Evolutionary conservation across 2,329 filamentous ascomycete genomes (phyloP).

Genomic region (Metarhizium brunneum): DNA sequence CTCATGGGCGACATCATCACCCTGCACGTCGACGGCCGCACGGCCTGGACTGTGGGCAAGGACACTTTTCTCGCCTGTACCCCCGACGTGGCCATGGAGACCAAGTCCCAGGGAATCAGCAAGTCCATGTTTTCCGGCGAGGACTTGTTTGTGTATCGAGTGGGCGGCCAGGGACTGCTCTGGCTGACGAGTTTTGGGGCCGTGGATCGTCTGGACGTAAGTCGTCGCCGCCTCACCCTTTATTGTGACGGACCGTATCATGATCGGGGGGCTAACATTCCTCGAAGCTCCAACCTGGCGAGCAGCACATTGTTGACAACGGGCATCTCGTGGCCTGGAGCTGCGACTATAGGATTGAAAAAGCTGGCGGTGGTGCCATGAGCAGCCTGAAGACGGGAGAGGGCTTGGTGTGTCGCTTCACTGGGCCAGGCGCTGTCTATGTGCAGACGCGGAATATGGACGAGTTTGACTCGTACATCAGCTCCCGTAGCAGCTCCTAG

Average conservation of each 20-base stretch:
- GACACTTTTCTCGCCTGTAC: conserved; percentile 13
- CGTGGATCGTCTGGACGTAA: conserved; percentile 13
- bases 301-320: conserved; percentile 14
- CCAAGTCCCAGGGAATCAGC: conserved; percentile 12
- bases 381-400: conserved; percentile 12
- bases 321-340: conserved; percentile 15
- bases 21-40: conserved; percentile 9
- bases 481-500: background rate
- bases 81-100: conserved; percentile 9
- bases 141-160: conserved; percentile 12
- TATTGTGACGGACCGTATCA: too few relatives aligned
- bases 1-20: conserved; percentile 13
- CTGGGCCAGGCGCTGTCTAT: conserved; percentile 10
- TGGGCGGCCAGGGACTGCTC: conserved; percentile 9
- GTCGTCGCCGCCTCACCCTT: background rate
- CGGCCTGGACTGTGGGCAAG: conserved; percentile 11
- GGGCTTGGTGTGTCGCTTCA: conserved; percentile 13
- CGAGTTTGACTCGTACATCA: conserved; percentile 6
- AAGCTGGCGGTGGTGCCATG: conserved; percentile 12
- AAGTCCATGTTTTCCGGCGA: conserved; percentile 14
- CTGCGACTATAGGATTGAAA: conserved; percentile 14
- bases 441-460: conserved; percentile 12
- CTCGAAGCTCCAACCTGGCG: conserved; percentile 10
- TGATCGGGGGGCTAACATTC: too few relatives aligned
- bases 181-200: conserved; percentile 15